Evolutionary conservation across 805 yeast genomes (phyloP).

Genomic region (Candida maesae): DNA sequence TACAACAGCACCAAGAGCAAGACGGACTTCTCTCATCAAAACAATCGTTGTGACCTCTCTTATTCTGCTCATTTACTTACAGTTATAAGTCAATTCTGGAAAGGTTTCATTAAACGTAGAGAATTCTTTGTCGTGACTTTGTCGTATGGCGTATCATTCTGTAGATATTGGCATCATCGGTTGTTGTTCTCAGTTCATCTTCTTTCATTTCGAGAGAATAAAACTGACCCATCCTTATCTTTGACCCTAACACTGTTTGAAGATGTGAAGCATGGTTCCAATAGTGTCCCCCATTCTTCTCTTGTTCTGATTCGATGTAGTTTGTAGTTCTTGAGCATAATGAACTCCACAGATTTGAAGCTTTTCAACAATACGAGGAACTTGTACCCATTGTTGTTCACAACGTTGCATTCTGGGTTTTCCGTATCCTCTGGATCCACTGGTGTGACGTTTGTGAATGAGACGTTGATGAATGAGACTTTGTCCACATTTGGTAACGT

Average conservation of each 20-base stretch:
- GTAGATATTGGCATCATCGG: too few relatives aligned
- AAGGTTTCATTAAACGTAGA: too few relatives aligned
- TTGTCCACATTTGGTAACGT: slow-evolving; percentile 18
- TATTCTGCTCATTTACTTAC: background rate
- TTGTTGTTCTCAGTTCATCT: background rate
- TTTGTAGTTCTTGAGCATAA: slow-evolving; percentile 33
- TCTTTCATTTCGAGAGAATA: slow-evolving; percentile 30
- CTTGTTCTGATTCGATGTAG: slow-evolving; percentile 36
- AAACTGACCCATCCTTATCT: slow-evolving; percentile 39
- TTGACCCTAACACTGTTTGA: slow-evolving; percentile 33
- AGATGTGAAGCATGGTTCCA: slow-evolving; percentile 33
- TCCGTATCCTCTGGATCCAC: slow-evolving; percentile 25
- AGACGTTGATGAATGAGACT: slow-evolving; percentile 22
- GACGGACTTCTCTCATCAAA: background rate
- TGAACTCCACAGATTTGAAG: slow-evolving; percentile 34
- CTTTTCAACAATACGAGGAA: slow-evolving; percentile 30
- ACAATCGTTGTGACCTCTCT: background rate
- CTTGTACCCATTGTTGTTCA: slow-evolving; percentile 34
- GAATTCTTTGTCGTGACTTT: too few relatives aligned
- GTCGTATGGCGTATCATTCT: too few relatives aligned
- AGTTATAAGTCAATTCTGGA: too few relatives aligned
- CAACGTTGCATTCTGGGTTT: slow-evolving; percentile 28
- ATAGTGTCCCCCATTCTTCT: slow-evolving; percentile 35
- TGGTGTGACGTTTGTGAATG: slow-evolving; percentile 26
- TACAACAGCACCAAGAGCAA: too few relatives aligned